A percentile compares a stretch with the other conserved stretches of the same genome.
phyloP scores from a whole-genome alignment of 1,284 basidiomycete genomes.

The Ceratobasidium sp. region DNA sequence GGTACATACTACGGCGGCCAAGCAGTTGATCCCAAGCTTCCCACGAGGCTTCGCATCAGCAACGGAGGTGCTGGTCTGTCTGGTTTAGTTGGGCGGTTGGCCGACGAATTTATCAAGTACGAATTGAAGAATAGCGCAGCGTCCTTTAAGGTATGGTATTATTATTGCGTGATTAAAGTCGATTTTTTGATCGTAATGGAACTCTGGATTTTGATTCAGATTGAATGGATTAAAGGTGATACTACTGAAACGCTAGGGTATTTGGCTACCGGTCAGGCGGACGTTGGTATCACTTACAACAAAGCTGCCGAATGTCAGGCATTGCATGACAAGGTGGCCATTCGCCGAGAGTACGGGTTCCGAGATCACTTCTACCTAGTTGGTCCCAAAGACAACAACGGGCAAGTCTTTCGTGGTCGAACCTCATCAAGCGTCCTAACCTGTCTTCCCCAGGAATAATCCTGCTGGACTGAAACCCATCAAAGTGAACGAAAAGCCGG shows the following conservation, averaged over 20 bases:
- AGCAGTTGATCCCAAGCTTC: background rate
- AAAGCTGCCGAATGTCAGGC: constrained; percentile 59
- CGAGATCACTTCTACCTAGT: constrained; percentile 60
- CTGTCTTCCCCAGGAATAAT: constrained; percentile 46
- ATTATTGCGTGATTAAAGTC: background rate
- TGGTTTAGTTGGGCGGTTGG: constrained; percentile 60
- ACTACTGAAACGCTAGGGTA: constrained; percentile 60
- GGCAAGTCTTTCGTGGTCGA: background rate
- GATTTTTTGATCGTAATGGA: background rate
- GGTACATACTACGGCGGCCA: constrained; percentile 13
- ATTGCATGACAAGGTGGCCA: constrained; percentile 50
- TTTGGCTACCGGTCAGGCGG: constrained; percentile 56
- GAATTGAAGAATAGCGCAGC: constrained; percentile 51
- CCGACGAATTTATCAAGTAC: constrained; percentile 59
- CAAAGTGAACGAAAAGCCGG: constrained; percentile 45
- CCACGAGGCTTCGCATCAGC: constrained; percentile 57
- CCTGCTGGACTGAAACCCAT: constrained; percentile 50
- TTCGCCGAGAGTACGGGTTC: constrained; percentile 57
- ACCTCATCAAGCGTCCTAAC: background rate
- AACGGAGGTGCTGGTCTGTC: constrained; percentile 64
- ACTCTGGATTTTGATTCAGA: constrained; percentile 53
- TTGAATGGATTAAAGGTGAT: constrained; percentile 64
- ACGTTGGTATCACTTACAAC: constrained; percentile 63
- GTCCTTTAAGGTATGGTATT: constrained; percentile 54
- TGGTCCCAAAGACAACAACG: constrained; percentile 49